Evolutionary conservation across 2,329 filamentous ascomycete species (phyloP).

Genomic region (Ramularia collo-cygni): DNA sequence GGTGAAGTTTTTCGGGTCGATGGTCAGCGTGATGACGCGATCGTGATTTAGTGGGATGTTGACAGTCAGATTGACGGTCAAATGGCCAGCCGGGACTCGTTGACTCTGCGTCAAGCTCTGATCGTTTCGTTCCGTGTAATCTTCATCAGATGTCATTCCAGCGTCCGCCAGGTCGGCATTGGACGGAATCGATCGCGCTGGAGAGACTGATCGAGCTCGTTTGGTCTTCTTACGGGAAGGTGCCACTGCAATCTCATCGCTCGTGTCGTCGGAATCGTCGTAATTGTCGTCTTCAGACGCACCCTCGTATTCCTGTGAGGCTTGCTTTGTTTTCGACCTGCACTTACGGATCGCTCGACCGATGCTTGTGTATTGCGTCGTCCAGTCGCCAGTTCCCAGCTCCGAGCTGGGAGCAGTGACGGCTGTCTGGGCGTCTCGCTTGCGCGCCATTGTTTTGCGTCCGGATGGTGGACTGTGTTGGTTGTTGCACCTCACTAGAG

Average conservation of each 20-base stretch:
- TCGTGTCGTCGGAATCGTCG: conserved; percentile 25
- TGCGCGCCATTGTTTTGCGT: conserved; percentile 8
- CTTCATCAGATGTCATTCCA: conserved; percentile 10
- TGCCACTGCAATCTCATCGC: conserved; percentile 24
- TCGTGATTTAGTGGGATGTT: conserved; percentile 40
- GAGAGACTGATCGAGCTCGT: conserved; percentile 23
- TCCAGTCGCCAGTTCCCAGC: conserved; percentile 22
- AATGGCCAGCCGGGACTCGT: conserved; percentile 4
- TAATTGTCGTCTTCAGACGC: conserved; percentile 30
- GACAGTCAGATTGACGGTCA: conserved; percentile 37
- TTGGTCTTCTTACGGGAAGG: conserved; percentile 24
- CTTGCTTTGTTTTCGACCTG: no score
- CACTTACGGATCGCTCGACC: conserved; percentile 38
- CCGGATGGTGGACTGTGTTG: conserved; percentile 12
- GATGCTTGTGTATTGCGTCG: conserved; percentile 34
- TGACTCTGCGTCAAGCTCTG: conserved; percentile 4
- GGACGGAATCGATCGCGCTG: conserved; percentile 16
- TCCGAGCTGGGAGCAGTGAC: conserved; percentile 23
- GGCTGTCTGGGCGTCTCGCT: conserved; percentile 13
- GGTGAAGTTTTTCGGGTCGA: conserved; percentile 27
- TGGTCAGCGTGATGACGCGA: conserved; percentile 39
- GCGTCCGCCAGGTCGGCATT: conserved; percentile 13
- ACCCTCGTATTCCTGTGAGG: no score
- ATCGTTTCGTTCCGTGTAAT: no score
- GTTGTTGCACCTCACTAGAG: no score